Conservation (phyloP, 306 rosid species). For the Cajanus cajan region DNA sequence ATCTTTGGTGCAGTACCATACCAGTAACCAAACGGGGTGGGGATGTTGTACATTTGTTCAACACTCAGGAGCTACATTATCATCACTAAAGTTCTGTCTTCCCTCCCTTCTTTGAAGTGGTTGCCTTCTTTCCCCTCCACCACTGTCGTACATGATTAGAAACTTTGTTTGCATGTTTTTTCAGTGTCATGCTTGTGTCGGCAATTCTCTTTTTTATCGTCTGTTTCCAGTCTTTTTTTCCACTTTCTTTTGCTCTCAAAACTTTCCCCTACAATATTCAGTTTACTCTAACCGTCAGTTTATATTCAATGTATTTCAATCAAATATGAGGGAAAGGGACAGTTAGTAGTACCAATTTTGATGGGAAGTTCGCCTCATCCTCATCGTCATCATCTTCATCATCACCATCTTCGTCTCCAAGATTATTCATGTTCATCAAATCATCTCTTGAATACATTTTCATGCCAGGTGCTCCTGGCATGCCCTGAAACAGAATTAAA, state of each 20-base stretch:
- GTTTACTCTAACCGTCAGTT: background rate
- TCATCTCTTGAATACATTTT: constrained; percentile 95
- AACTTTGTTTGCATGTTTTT: constrained; percentile 65
- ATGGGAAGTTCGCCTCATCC: constrained; percentile 49
- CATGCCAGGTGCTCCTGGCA: constrained; percentile 99
- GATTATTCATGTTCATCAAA: constrained; percentile 76
- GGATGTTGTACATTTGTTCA: constrained; percentile 14
- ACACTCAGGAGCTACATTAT: constrained; percentile 1
- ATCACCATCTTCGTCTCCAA: constrained; percentile 58
- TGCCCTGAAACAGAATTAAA: constrained; percentile 60
- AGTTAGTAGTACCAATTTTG: constrained; percentile 73
- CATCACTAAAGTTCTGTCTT: constrained; percentile 71
- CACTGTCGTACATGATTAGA: constrained; percentile 49
- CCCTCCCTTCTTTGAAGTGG: constrained; percentile 48
- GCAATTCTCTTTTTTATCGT: constrained; percentile 47
- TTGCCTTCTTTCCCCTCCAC: constrained; percentile 62
- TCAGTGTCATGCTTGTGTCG: constrained; percentile 52
- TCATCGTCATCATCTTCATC: constrained; percentile 59
- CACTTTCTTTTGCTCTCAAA: constrained; percentile 56
- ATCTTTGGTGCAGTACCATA: constrained; percentile 1
- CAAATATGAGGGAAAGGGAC: background rate
- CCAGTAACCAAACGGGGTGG: constrained; percentile 11
- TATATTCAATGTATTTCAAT: constrained; percentile 6
- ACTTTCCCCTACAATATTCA: constrained; percentile 58
- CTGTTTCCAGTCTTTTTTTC: constrained; percentile 62